Evolutionary conservation across 2,329 filamentous ascomycete species (phyloP), one percentile per base, ranked within the genome.

Genomic region (Fusarium continuum): DNA sequence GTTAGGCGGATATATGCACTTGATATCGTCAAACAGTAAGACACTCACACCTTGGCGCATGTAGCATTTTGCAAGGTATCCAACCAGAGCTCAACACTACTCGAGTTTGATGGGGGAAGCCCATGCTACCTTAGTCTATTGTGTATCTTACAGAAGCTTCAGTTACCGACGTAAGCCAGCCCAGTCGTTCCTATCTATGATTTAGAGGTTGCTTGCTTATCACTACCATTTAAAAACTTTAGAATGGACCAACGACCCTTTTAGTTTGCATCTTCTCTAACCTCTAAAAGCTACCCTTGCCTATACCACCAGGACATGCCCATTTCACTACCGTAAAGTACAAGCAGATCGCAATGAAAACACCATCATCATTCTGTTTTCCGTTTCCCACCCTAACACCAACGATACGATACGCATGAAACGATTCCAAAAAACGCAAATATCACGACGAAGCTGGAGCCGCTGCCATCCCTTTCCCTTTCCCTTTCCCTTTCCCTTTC

Each of bases 201-300:
- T n/a, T n/a, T n/a, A n/a, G n/a, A n/a, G n/a, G n/a, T n/a, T n/a
- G n/a, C n/a, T n/a, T n/a, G n/a, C n/a, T n/a, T n/a, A n/a, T n/a
- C n/a, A n/a, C n/a, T n/a, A 16, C 16, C 6, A 11, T 29, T 17
- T n/a, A n/a, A n/a, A 46, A 29, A 40, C 29, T 19, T 44, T 19
- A 46, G 39, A 22, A 26, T 61, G 45, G 52, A 62, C 32, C 44
- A 45, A 56, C 10, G 45, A 48, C 25, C 61, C 49, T 48, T 69
- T 60, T 57, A 60, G 44, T 49, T 69, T 46, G 55, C 48, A 70
- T 73, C 70, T 72, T 73, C 41, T 73, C 71, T 73, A 73, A 65
- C 50, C 54, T 73, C 71, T 72, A 71, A 69, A 49, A 59, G 60
- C 59, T 55, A 49, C 35, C n/a, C 55, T 61, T 54, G 44, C 54